Conservation (phyloP, 2,329 filamentous ascomycete genomes). For the Colletotrichum filicis region DNA sequence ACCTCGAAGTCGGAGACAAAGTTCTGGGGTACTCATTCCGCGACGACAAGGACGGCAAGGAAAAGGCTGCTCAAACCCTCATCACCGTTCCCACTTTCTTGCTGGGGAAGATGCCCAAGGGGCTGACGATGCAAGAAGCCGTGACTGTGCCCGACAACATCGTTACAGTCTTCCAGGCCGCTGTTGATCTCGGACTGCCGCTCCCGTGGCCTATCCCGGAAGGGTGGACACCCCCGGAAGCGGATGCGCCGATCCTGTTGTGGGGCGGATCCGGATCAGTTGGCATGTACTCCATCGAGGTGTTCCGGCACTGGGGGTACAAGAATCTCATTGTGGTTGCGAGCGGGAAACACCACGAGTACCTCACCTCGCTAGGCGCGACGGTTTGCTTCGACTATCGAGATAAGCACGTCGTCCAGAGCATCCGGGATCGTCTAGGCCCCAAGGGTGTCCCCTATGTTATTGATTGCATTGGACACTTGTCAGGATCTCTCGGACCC, state of each 20-base stretch:
- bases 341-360: constrained; percentile 56
- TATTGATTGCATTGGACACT: constrained; percentile 66
- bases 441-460: constrained; percentile 52
- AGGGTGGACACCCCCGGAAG: constrained; percentile 48
- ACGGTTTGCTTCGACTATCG: constrained; percentile 59
- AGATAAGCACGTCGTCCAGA: constrained; percentile 46
- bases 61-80: constrained; percentile 67
- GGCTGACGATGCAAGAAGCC: constrained; percentile 55
- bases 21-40: constrained; percentile 67
- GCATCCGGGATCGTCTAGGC: constrained; percentile 44
- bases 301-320: constrained; percentile 64
- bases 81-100: constrained; percentile 62
- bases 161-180: constrained; percentile 68
- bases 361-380: constrained; percentile 56
- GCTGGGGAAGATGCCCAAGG: constrained; percentile 56
- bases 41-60: constrained; percentile 51
- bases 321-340: constrained; percentile 59
- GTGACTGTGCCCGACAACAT: constrained; percentile 67
- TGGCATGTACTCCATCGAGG: constrained; percentile 60
- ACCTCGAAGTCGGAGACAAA: constrained; percentile 62
- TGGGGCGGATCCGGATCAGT: constrained; percentile 66
- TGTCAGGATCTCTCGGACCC: constrained; percentile 56
- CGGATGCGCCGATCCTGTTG: constrained; percentile 55
- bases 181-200: constrained; percentile 62
- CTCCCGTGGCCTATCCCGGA: constrained; percentile 67